Evolutionary conservation across 2,329 filamentous ascomycete species (phyloP), one percentile per base, ranked within the genome.

Genomic region (Zasmidium cellare): DNA sequence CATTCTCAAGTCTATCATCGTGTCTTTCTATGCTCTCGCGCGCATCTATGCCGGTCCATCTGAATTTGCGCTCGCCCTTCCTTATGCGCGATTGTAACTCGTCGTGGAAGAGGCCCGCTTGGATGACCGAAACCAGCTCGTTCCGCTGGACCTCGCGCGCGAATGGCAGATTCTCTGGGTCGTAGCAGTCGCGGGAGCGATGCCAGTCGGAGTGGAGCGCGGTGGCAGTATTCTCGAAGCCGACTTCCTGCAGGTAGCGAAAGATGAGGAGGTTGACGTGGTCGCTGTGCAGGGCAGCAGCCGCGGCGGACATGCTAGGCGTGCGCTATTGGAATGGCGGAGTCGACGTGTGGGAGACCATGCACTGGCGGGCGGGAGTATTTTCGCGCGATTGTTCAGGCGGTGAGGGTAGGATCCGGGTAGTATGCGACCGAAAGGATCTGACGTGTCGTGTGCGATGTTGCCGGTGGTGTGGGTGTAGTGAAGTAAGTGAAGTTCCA

Each of bases 191-290:
- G 45, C 62, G 59, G 6, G 67, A 66, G 14, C 80, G 79, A 68
- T 83, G 79, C 85, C 85, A 87, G 72, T 84, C 83, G 65, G 81
- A 80, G 71, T 84, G 82, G 61, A 87, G 78, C 51, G 84, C 83
- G 66, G 83, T 82, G 55, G 82, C 71, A 1, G 72, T 66, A 46
- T 64, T 66, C 58, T 74, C 71, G 57, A 71, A 70, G 51, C 71
- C 73, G 51, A 68, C 64, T 57, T 75, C 72, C 58, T 75, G 72
- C 28, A 74, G 66, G 65, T 81, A 87, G 80, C 85, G 84, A 81
- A 85, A 86, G 74, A 88, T 85, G 70, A 88, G 77, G 75, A 87
- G 87, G 76, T 88, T 88, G 71, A 88, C 80, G 72, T 87, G 84
- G 77, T 87, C 81, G 65, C 80, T 82, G 67, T 77, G 82, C 62